Conservation (phyloP, 1,139 yeast species). For the Suhomyces maxii region DNA sequence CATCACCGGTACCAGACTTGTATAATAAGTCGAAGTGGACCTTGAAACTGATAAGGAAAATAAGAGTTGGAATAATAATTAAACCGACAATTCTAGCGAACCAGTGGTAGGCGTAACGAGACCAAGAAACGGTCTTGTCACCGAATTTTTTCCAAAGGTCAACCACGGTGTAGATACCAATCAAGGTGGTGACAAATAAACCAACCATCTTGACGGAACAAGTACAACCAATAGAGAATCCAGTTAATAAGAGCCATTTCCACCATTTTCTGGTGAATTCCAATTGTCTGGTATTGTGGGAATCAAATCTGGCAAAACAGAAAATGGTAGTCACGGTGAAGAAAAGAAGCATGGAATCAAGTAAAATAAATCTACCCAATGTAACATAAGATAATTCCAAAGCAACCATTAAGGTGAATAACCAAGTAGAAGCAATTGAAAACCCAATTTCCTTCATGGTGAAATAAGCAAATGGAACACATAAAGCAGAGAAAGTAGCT, state of each 20-base stretch:
- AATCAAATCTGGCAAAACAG: conserved; percentile 78
- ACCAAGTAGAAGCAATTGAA: conserved; percentile 81
- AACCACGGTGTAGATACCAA: conserved; percentile 73
- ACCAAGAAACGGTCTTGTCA: conserved; percentile 53
- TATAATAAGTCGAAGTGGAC: conserved; percentile 71
- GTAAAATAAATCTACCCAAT: conserved; percentile 84
- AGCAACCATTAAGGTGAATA: conserved; percentile 81
- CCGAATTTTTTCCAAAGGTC: conserved; percentile 73
- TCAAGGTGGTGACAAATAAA: conserved; percentile 68
- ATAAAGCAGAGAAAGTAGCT: conserved; percentile 83
- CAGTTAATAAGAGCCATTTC: conserved; percentile 85
- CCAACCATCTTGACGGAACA: conserved; percentile 90
- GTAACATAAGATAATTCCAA: conserved; percentile 87
- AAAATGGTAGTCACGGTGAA: conserved; percentile 85
- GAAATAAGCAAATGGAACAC: conserved; percentile 92
- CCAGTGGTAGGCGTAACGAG: conserved; percentile 62
- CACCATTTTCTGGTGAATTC: conserved; percentile 84
- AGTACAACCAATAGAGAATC: conserved; percentile 71
- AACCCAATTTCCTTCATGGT: conserved; percentile 87
- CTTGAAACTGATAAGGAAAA: conserved; percentile 67
- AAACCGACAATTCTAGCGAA: conserved; percentile 59
- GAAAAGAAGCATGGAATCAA: conserved; percentile 94
- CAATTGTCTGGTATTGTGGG: conserved; percentile 54
- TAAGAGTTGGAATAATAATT: conserved; percentile 59
- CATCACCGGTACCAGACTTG: conserved; percentile 90